Percentiles rank a stretch among this genome's conserved stretches.
These are phyloP conservation scores for Pisolithus microcarpus DNA, from an alignment of 768 basidiomycete genomes.

Conservation along the genomic window DNA sequence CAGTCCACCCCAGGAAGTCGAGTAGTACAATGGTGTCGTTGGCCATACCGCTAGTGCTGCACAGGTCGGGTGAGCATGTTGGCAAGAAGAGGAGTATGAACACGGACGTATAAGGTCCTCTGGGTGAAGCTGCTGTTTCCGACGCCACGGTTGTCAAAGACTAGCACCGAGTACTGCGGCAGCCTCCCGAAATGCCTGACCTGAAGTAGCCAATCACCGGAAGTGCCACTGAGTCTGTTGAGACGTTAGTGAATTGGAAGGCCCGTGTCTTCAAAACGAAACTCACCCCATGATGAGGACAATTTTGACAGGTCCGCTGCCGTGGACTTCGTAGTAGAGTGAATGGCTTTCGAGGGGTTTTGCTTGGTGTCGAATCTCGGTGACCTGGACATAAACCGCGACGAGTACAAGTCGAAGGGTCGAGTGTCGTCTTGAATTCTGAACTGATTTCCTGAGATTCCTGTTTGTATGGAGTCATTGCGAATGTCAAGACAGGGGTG, in stretches of 20 bases:
- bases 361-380: slow-evolving; percentile 40
- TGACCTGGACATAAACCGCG: slow-evolving; percentile 77
- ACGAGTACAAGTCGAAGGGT: slow-evolving; percentile 51
- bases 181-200: slow-evolving; percentile 55
- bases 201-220: slow-evolving; percentile 58
- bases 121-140: slow-evolving; percentile 65
- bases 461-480: slow-evolving; percentile 3
- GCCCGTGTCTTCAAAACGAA: background rate
- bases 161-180: slow-evolving; percentile 52
- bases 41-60: slow-evolving; percentile 71
- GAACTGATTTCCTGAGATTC: slow-evolving; percentile 7
- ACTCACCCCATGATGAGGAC: slow-evolving; percentile 70
- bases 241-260: background rate
- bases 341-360: slow-evolving; percentile 58
- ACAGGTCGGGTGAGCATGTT: background rate
- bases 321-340: slow-evolving; percentile 76
- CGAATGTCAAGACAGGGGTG: background rate
- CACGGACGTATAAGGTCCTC: slow-evolving; percentile 71
- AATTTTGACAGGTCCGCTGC: slow-evolving; percentile 54
- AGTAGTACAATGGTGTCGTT: slow-evolving; percentile 62
- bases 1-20: slow-evolving; percentile 67
- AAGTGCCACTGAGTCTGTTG: slow-evolving; percentile 52
- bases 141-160: slow-evolving; percentile 82
- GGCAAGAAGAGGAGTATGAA: background rate
- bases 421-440: slow-evolving; percentile 43